A percentile compares a stretch with the other conserved stretches of the same genome.
These are phyloP conservation scores for Aspergillus ellipticus DNA, from an alignment of 495 filamentous ascomycete species.

Conservation along the genomic window DNA sequence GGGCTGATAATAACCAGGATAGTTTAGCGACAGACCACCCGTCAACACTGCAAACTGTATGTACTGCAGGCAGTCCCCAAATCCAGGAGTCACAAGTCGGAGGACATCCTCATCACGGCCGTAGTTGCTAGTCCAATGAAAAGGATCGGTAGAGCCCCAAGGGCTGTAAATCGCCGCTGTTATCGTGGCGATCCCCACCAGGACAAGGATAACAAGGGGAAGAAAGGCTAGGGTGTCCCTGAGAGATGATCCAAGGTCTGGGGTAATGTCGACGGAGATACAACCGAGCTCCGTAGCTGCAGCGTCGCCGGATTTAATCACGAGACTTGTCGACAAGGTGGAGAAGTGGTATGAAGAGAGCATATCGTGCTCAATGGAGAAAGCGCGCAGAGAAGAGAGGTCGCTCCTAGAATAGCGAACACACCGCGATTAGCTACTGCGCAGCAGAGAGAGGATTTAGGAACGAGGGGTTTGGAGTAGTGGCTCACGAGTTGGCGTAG, in stretches of 20 bases:
- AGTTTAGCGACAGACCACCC: constrained; percentile 78
- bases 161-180: constrained; percentile 85
- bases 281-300: constrained; percentile 66
- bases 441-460: neutral
- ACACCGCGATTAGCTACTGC: neutral
- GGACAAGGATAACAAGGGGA: constrained; percentile 70
- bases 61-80: constrained; percentile 96
- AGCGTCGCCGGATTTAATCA: constrained; percentile 69
- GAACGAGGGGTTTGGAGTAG: neutral
- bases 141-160: constrained; percentile 86
- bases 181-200: constrained; percentile 77
- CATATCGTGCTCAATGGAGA: constrained; percentile 74
- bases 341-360: constrained; percentile 79
- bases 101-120: constrained; percentile 90
- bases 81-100: constrained; percentile 90
- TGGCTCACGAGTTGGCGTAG: constrained; percentile 53
- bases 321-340: constrained; percentile 66
- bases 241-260: constrained; percentile 64
- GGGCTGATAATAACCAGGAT: constrained; percentile 93
- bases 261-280: constrained; percentile 75
- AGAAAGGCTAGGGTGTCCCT: constrained; percentile 70
- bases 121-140: constrained; percentile 94
- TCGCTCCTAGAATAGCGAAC: constrained; percentile 35
- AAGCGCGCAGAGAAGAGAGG: constrained; percentile 57
- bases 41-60: constrained; percentile 90